Evolutionary conservation across 345 rosid species (phyloP).

Genomic region (Eucalyptus leucophloia): DNA sequence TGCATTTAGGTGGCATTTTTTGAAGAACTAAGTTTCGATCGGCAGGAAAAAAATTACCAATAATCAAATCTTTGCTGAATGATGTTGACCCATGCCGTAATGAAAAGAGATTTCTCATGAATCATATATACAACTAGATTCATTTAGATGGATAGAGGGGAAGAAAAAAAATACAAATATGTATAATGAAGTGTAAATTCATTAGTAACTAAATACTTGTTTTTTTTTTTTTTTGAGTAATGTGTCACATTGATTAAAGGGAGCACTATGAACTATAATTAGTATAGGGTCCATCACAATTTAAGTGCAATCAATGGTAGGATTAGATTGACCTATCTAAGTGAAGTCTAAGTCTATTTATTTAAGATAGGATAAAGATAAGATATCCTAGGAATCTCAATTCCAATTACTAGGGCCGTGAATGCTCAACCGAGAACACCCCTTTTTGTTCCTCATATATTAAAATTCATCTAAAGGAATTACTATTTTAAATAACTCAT

Average conservation of each 20-base stretch:
- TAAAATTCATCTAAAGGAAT: not conserved
- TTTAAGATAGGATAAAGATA: not conserved
- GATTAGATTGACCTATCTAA: not conserved
- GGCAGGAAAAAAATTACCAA: accelerated
- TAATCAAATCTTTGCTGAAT: accelerated
- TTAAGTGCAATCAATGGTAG: not conserved
- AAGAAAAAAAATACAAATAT: not conserved
- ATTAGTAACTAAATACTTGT: not conserved
- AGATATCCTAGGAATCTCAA: not conserved
- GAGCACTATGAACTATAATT: not conserved
- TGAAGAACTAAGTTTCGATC: accelerated
- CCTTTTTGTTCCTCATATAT: not conserved
- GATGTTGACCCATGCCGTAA: accelerated
- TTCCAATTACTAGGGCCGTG: not conserved
- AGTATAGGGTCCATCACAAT: not conserved
- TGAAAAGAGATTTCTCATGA: not conserved
- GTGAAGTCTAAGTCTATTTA: not conserved
- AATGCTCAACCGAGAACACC: not conserved
- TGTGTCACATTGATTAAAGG: not conserved
- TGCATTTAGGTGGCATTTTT: not conserved
- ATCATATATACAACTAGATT: not conserved
- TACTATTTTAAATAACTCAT: not conserved
- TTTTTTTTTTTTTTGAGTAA: not conserved
- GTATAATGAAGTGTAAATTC: not conserved
- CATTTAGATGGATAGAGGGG: not conserved